Percentiles rank a stretch among this genome's conserved stretches.
phyloP scores from a whole-genome alignment of 768 basidiomycete genomes.

The Suillus brevipes region DNA sequence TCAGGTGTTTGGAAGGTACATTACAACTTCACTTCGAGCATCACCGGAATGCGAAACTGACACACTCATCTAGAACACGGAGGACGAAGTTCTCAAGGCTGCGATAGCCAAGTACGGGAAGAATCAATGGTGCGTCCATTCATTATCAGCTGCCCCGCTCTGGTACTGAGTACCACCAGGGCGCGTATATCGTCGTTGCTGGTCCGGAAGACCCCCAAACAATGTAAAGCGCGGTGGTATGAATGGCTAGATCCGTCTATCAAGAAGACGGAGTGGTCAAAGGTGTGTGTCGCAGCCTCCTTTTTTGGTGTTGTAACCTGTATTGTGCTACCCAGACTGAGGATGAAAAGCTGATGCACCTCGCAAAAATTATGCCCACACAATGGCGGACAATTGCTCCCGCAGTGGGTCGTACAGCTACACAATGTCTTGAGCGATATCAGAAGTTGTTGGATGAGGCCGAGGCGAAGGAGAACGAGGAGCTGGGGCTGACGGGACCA shows the following conservation, averaged over 20 bases:
- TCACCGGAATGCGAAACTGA: conserved; percentile 6
- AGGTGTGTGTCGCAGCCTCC: conserved; percentile 47
- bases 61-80: conserved; percentile 67
- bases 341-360: conserved; percentile 96
- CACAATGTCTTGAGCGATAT: conserved; percentile 96
- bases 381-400: conserved; percentile 99
- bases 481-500: conserved; percentile 86
- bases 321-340: conserved; percentile 61
- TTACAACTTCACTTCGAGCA: background rate
- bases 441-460: conserved; percentile 98
- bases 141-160: conserved; percentile 8
- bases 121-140: conserved; percentile 77
- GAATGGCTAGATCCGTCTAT: conserved; percentile 99
- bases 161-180: conserved; percentile 43
- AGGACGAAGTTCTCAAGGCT: conserved; percentile 98
- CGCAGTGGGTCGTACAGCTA: conserved; percentile 96
- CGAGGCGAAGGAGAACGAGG: conserved; percentile 94
- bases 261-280: conserved; percentile 99
- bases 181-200: conserved; percentile 97
- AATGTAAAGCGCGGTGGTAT: conserved; percentile 99
- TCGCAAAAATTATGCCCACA: conserved; percentile 98
- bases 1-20: conserved; percentile 82
- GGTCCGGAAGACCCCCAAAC: conserved; percentile 98
- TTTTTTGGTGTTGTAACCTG: background rate
- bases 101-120: conserved; percentile 98